phyloP scores from a whole-genome alignment of 2,329 filamentous ascomycete species.

The Penicillium sp. region DNA sequence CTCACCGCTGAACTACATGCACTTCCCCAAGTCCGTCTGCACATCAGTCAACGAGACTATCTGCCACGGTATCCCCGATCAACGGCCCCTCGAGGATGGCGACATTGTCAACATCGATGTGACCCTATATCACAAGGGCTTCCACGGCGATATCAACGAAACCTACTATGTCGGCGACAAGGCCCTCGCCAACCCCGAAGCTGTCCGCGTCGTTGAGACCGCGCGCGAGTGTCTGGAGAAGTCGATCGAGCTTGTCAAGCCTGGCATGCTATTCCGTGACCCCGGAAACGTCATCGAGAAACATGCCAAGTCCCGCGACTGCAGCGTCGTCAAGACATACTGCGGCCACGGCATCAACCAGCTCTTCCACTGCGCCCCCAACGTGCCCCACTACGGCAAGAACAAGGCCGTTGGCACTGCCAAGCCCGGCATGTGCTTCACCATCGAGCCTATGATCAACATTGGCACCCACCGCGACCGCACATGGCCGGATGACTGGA shows the following conservation, averaged over 20 bases:
- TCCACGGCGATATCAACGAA: constrained; percentile 96
- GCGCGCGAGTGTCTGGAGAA: constrained; percentile 87
- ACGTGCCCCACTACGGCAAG: constrained; percentile 95
- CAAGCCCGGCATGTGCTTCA: constrained; percentile 97
- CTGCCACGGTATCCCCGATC: constrained; percentile 96
- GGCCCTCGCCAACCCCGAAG: constrained; percentile 78
- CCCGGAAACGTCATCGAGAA: constrained; percentile 96
- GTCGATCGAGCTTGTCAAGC: constrained; percentile 89
- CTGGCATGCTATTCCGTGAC: constrained; percentile 87
- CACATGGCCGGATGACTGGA: constrained; percentile 99
- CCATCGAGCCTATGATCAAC: constrained; percentile 98
- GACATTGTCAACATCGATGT: constrained; percentile 98
- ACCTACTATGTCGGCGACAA: constrained; percentile 97
- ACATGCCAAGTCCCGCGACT: constrained; percentile 80
- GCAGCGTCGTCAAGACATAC: constrained; percentile 92
- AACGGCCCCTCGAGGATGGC: constrained; percentile 81
- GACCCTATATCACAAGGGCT: constrained; percentile 89
- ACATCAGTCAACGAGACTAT: constrained; percentile 97
- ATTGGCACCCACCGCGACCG: constrained; percentile 87
- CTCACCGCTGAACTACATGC: constrained; percentile 90
- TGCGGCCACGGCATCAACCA: constrained; percentile 95
- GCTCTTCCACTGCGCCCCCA: constrained; percentile 90
- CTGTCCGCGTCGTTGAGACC: constrained; percentile 87
- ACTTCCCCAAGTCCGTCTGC: constrained; percentile 97
- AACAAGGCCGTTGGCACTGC: constrained; percentile 96